Percentiles rank a stretch among this genome's conserved stretches.
These are phyloP conservation scores for Cyberlindnera mycetangii DNA, from an alignment of 805 yeast genomes.

Conservation along the genomic window DNA sequence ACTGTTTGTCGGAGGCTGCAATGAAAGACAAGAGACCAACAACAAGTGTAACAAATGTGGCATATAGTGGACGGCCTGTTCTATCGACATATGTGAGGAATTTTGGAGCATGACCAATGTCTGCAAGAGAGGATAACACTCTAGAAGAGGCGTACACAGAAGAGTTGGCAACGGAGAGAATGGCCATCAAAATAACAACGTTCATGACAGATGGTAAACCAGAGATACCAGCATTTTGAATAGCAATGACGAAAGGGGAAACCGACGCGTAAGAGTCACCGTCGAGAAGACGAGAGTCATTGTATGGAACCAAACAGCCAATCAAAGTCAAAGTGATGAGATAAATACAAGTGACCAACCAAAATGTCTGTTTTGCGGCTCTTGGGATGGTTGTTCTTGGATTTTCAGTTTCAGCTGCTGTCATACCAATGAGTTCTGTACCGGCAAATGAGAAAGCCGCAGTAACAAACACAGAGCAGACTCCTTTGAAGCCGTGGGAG, in stretches of 20 bases:
- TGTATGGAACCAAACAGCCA: slow-evolving; percentile 73
- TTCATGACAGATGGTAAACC: slow-evolving; percentile 67
- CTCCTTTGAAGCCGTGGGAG: slow-evolving; percentile 58
- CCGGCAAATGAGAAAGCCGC: slow-evolving; percentile 78
- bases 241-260: slow-evolving; percentile 78
- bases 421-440: slow-evolving; percentile 67
- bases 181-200: slow-evolving; percentile 64
- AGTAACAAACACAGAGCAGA: slow-evolving; percentile 66
- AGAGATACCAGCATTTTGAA: slow-evolving; percentile 56
- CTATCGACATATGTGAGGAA: slow-evolving; percentile 59
- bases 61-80: slow-evolving; percentile 64
- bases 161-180: slow-evolving; percentile 69
- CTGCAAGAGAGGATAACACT: slow-evolving; percentile 60
- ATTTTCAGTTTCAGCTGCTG: slow-evolving; percentile 73
- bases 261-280: slow-evolving; percentile 56
- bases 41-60: slow-evolving; percentile 46
- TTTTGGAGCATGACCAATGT: slow-evolving; percentile 60
- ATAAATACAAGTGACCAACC: slow-evolving; percentile 72
- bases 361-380: slow-evolving; percentile 78
- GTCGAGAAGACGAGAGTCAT: slow-evolving; percentile 44
- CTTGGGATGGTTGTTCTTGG: slow-evolving; percentile 67
- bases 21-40: slow-evolving; percentile 60
- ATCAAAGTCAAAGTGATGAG: slow-evolving; percentile 50
- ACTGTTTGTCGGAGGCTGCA: slow-evolving; percentile 50
- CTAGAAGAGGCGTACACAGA: slow-evolving; percentile 71